Conservation (phyloP, 768 basidiomycete genomes). For the Psilocybe tampanensis region DNA sequence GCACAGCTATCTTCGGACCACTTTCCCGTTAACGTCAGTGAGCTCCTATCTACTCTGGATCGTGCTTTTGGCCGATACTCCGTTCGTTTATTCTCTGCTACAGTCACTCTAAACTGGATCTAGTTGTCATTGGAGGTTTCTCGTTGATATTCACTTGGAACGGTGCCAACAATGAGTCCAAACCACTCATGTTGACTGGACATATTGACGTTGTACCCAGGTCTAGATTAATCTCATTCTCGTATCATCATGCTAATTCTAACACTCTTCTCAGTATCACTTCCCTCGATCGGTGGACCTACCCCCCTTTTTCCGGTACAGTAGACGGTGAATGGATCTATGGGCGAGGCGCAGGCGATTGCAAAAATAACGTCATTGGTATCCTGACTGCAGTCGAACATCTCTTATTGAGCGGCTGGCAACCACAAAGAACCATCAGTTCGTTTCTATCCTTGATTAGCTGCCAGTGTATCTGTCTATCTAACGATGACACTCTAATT, state of each 20-base stretch:
- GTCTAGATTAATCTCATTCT: conserved; percentile 5
- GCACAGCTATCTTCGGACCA: conserved; percentile 25
- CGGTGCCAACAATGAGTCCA: conserved; percentile 18
- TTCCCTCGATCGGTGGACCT: conserved; percentile 29
- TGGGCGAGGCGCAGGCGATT: conserved; percentile 32
- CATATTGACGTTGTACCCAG: conserved; percentile 33
- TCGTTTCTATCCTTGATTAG: not conserved
- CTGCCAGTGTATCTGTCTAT: not conserved
- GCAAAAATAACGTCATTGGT: conserved; percentile 34
- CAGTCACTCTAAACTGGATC: conserved; percentile 22
- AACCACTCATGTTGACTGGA: conserved; percentile 32
- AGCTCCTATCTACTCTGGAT: not conserved
- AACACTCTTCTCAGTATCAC: conserved; percentile 21
- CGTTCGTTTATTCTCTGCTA: not conserved
- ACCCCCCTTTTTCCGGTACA: conserved; percentile 30
- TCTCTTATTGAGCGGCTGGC: conserved; percentile 24
- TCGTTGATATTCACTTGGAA: conserved; percentile 27
- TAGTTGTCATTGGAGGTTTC: conserved; percentile 25
- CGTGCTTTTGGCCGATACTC: not conserved
- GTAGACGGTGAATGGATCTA: conserved; percentile 30
- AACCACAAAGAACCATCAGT: conserved; percentile 28
- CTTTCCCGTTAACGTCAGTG: conserved; percentile 30
- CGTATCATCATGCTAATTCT: not conserved
- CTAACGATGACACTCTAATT: not conserved
- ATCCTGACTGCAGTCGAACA: conserved; percentile 33